Conservation (phyloP, 495 filamentous ascomycete species). For the Parathielavia hyrcaniae region DNA sequence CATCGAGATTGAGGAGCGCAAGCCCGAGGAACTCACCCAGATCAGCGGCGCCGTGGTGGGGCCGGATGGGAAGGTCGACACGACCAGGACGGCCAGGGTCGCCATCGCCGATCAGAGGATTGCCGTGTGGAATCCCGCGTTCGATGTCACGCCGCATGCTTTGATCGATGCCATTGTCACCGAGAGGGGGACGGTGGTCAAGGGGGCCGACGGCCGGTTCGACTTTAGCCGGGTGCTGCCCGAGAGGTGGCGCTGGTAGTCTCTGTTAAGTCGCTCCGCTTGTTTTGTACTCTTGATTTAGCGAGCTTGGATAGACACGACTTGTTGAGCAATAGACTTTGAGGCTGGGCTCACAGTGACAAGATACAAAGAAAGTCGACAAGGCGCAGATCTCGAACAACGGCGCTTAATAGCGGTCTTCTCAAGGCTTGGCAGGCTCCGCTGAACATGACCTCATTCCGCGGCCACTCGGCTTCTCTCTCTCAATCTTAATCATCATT, state of each 20-base stretch:
- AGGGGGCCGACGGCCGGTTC: constrained; percentile 66
- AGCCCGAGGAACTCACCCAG: constrained; percentile 68
- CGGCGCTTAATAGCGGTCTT: not conserved
- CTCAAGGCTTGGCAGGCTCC: not conserved
- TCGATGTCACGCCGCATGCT: constrained; percentile 82
- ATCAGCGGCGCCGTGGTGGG: constrained; percentile 65
- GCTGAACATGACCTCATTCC: constrained; percentile 14
- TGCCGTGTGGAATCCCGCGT: constrained; percentile 89
- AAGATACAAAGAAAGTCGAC: too few relatives aligned
- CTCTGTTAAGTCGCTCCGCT: not conserved
- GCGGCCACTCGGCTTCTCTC: not conserved
- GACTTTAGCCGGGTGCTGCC: constrained; percentile 53
- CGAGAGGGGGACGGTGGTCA: constrained; percentile 81
- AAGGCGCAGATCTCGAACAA: not conserved
- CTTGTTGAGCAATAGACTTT: too few relatives aligned
- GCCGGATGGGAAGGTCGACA: constrained; percentile 44
- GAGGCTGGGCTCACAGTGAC: too few relatives aligned
- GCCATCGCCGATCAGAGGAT: constrained; percentile 77
- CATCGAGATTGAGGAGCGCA: constrained; percentile 85
- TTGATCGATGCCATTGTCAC: constrained; percentile 94
- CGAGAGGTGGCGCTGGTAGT: constrained; percentile 39
- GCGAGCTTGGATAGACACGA: too few relatives aligned
- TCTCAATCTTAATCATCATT: not conserved
- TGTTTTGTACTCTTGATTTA: too few relatives aligned
- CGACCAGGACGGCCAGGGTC: constrained; percentile 56